Base-by-base conservation (phyloP, 2,329 filamentous ascomycete species). In the Helotiales sp. region DNA sequence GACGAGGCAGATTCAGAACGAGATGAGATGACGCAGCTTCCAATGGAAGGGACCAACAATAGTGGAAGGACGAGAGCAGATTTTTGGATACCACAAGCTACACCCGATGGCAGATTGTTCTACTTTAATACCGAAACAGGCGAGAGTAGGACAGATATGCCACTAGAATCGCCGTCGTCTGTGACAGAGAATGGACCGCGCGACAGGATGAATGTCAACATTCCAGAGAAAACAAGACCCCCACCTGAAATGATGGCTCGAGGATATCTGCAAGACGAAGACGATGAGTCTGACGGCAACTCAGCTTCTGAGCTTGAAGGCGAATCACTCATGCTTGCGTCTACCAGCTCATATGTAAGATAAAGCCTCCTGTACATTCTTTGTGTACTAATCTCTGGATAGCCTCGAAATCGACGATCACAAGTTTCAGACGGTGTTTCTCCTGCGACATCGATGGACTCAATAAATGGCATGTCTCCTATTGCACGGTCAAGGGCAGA, bases 111-210 rank as follows among this genome's bases (percentile, higher is more conserved):
- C 54, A 84, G 93, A 56, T 76, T 99, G 24, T 99, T 96, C 75
- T 99, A 98, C 76, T 98, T 96, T 81, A 99, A 99, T 74, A 98
- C 93, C 62, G 86, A 97, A 77, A 99, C 95, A 0, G 93, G 93
- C 55, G 91, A 96, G 69, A 96, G 90, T 70, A 96, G 90, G 62
- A 95, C 93, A 85, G 95, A 99, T 72, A 78, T 99, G 60, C 95
- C 95, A 1, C 81, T 99, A 25, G 95, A 99, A 72, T 93, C 93
- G 15, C 93, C 95, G 1, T 86, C 86, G 1, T 91, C 89, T 6
- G 75, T 85, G 17, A 88, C 85, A 63, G 95, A 99, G 74, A 89
- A 83, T 55, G 93, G 93, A 1, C 95, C 95, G 2, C 84, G 89
- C 65, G 92, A 98, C 74, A 87, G 92, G 60, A 93, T 89, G 76